phyloP scores from a whole-genome alignment of 352 stramenopile genomes.

The Phytophthora nicotianae region DNA sequence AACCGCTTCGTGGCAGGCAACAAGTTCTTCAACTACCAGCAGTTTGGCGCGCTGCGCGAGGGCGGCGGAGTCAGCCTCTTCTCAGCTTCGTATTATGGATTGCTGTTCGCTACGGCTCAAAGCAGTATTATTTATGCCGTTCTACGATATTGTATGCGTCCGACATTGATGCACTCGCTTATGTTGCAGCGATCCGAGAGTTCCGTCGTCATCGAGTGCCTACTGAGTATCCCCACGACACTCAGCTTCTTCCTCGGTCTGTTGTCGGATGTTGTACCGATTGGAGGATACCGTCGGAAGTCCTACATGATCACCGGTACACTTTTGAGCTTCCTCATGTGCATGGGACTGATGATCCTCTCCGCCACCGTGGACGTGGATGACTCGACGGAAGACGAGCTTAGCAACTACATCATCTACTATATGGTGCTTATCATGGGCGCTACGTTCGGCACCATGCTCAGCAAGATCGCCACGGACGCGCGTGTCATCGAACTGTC shows the following conservation, averaged over 20 bases:
- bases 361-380: constrained; percentile 50
- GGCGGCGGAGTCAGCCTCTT: constrained; percentile 70
- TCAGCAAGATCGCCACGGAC: constrained; percentile 87
- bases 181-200: constrained; percentile 56
- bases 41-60: constrained; percentile 67
- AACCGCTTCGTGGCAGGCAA: constrained; percentile 66
- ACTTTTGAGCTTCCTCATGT: constrained; percentile 58
- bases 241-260: constrained; percentile 89
- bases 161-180: constrained; percentile 73
- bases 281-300: constrained; percentile 87
- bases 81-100: constrained; percentile 56
- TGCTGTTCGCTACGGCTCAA: constrained; percentile 58
- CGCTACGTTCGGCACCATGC: constrained; percentile 79
- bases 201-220: constrained; percentile 62
- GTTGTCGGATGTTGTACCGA: constrained; percentile 86
- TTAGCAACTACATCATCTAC: constrained; percentile 47
- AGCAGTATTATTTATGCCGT: constrained; percentile 66
- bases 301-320: constrained; percentile 90
- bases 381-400: constrained; percentile 27
- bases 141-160: constrained; percentile 70
- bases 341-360: constrained; percentile 56
- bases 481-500: constrained; percentile 82
- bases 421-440: constrained; percentile 78
- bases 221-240: constrained; percentile 88
- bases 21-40: constrained; percentile 80